Evolutionary conservation across 768 basidiomycete species (phyloP).

Genomic region (Lentinula detonsa): DNA sequence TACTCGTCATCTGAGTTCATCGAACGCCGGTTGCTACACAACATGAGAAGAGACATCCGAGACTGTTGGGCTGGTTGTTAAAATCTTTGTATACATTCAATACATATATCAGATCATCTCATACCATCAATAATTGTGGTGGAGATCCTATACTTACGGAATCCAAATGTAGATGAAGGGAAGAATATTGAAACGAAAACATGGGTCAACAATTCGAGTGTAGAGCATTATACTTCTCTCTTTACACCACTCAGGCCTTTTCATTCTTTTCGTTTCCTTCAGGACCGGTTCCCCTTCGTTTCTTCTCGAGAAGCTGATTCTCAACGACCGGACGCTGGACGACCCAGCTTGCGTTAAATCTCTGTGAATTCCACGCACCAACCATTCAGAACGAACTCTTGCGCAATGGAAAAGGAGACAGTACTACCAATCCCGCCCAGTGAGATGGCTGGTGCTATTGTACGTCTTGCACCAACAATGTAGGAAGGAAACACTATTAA

Average conservation of each 20-base stretch:
- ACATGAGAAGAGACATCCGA: background rate
- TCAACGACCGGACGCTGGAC: conserved; percentile 35
- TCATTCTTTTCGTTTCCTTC: conserved; percentile 17
- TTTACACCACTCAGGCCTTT: conserved; percentile 8
- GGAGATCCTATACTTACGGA: background rate
- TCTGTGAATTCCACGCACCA: background rate
- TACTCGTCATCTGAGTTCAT: no score
- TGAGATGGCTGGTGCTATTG: conserved; percentile 30
- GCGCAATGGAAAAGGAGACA: conserved; percentile 5
- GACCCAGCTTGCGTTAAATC: conserved; percentile 17
- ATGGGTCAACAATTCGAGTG: conserved; percentile 15
- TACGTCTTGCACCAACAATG: conserved; percentile 16
- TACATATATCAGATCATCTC: background rate
- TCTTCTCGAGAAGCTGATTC: conserved; percentile 17
- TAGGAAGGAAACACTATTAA: background rate
- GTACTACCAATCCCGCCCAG: conserved; percentile 21
- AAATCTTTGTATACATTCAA: background rate
- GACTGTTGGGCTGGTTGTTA: background rate
- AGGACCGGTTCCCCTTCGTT: conserved; percentile 26
- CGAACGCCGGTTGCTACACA: background rate
- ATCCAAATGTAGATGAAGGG: conserved; percentile 6
- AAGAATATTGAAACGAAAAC: conserved; percentile 20
- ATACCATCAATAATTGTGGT: background rate
- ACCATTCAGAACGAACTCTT: background rate
- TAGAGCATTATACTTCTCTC: conserved; percentile 6